Conservation (phyloP, 805 yeast genomes). For the Teunomyces atbi region DNA sequence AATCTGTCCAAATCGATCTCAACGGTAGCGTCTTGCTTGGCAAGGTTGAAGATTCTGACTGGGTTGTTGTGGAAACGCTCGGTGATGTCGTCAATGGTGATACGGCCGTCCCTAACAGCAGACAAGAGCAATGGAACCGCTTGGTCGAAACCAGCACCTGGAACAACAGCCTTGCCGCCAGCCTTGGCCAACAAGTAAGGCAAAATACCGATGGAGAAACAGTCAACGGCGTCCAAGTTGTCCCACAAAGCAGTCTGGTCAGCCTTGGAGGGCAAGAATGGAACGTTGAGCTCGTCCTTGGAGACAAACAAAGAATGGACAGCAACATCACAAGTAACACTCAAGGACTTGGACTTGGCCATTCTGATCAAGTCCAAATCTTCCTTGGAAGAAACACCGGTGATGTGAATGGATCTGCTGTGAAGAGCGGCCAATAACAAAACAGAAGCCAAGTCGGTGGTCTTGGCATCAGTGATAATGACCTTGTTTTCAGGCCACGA, state of each 20-base stretch:
- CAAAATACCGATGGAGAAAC: slow-evolving; percentile 78
- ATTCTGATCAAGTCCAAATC: slow-evolving; percentile 81
- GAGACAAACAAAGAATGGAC: slow-evolving; percentile 76
- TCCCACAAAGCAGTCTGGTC: slow-evolving; percentile 86
- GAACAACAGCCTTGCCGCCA: slow-evolving; percentile 54
- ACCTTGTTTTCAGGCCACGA: slow-evolving; percentile 85
- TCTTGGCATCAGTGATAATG: slow-evolving; percentile 86
- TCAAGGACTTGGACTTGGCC: slow-evolving; percentile 78
- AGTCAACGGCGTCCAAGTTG: slow-evolving; percentile 68
- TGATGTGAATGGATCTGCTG: slow-evolving; percentile 80
- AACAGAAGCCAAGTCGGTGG: slow-evolving; percentile 90
- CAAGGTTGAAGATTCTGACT: slow-evolving; percentile 74
- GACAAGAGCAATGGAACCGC: slow-evolving; percentile 77
- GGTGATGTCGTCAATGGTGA: slow-evolving; percentile 71
- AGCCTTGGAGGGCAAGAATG: slow-evolving; percentile 72
- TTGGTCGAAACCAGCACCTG: slow-evolving; percentile 79
- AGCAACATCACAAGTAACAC: slow-evolving; percentile 87
- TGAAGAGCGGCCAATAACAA: slow-evolving; percentile 85
- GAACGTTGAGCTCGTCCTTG: slow-evolving; percentile 66
- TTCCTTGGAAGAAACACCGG: slow-evolving; percentile 76
- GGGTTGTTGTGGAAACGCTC: slow-evolving; percentile 79
- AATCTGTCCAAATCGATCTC: slow-evolving; percentile 82
- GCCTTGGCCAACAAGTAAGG: slow-evolving; percentile 73
- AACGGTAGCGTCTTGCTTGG: slow-evolving; percentile 74
- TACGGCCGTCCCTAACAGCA: slow-evolving; percentile 71